Conservation (phyloP, 2,329 filamentous ascomycete species). For the Fusarium hostae region DNA sequence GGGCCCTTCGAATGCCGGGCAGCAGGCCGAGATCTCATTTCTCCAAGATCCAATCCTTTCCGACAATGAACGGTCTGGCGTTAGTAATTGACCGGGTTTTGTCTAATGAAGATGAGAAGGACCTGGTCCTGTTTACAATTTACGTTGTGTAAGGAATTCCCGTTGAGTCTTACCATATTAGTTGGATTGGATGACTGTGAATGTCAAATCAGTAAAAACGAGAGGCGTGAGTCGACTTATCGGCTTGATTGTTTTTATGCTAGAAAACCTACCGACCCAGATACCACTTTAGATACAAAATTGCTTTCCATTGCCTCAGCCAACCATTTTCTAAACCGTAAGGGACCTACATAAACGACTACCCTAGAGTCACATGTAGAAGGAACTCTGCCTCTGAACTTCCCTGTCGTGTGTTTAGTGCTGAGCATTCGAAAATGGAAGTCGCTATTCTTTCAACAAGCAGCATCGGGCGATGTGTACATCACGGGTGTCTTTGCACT, state of each 20-base stretch:
- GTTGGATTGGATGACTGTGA: neutral
- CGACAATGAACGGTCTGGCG: neutral
- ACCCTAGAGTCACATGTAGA: neutral
- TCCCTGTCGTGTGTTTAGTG: neutral
- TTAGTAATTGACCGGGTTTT: neutral
- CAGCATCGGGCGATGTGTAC: neutral
- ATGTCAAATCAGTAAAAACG: no score
- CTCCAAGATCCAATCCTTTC: constrained; percentile 5
- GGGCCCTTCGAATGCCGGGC: constrained; percentile 22
- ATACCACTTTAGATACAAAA: neutral
- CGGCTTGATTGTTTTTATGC: neutral
- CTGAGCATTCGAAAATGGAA: neutral
- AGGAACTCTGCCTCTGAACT: neutral
- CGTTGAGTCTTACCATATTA: neutral
- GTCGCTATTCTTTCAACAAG: neutral
- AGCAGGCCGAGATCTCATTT: constrained; percentile 21
- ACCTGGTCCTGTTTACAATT: neutral
- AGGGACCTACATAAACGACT: neutral
- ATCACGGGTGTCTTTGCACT: neutral
- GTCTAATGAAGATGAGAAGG: neutral
- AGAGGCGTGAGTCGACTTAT: neutral
- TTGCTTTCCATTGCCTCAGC: neutral
- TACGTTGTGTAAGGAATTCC: neutral
- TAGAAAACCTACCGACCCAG: neutral
- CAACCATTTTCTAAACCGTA: neutral